Evolutionary conservation across 2,329 filamentous ascomycete genomes (phyloP), one percentile per base, ranked within the genome.

Genomic region (Fusarium staphyleae): DNA sequence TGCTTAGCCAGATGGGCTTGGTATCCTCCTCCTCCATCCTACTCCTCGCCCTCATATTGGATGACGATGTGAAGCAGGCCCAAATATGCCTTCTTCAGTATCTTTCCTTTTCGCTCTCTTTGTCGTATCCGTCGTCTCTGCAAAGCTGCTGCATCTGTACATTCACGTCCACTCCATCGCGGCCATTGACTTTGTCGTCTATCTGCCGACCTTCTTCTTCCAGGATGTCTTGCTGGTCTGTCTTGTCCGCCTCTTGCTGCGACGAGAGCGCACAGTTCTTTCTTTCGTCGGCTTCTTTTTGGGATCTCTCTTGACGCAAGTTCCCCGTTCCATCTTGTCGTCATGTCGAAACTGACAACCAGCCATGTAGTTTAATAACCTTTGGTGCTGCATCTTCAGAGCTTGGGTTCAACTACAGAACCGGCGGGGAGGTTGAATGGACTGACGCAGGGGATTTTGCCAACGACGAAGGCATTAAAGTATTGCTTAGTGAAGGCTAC

Each of bases 341-440:
- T n/a, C 35, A 29, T 29, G 18, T 57, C 16, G 22, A 33, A 30
- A 19, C 59, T 62, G 34, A 62, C 51, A 40, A 5, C 40, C 37
- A 40, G 33, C 41, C 16, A 14, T 33, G 44, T 37, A 70, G 69
- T 41, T 22, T 68, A 32, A 60, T 69, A 33, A 63, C 65, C 4
- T 53, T 69, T n/a, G 53, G 53, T 41, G 69, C 66, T 22, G 68
- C 67, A 16, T 61, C 69, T 10, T 70, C 68, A 7, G 67, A 71
- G 39, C 55, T 70, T n/a, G 67, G 69, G 11, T 71, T 71, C 48
- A 67, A 58, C 40, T 68, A 61, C 51, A 59, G 65, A 46, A 69
- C 69, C 13, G 69, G 69, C n/a, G 67, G 66, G 45, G 66, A 70
- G 43, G 52, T 71, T n/a, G 63, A 70, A 39, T 71, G 69, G 69